phyloP scores from a whole-genome alignment of 2,329 filamentous ascomycete genomes.

The Helotiales sp. region DNA sequence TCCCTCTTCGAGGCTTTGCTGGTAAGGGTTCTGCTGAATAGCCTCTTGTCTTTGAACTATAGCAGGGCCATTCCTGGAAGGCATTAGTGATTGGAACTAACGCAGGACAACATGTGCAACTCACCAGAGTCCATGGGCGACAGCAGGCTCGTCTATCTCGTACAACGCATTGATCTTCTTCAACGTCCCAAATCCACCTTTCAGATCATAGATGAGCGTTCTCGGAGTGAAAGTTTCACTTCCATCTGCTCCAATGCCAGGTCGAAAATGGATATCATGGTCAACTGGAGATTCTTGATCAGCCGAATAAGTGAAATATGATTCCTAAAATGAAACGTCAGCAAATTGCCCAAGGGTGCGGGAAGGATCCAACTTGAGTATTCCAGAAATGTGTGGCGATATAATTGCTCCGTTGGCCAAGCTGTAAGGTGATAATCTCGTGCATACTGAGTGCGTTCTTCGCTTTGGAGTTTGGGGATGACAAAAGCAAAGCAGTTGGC shows the following conservation, averaged over 20 bases:
- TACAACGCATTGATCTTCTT: constrained; percentile 88
- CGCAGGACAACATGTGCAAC: constrained; percentile 6
- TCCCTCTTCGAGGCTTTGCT: constrained; percentile 75
- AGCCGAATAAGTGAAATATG: constrained; percentile 87
- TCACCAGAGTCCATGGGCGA: constrained; percentile 40
- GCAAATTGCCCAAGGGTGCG: not conserved
- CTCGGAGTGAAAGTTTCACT: constrained; percentile 90
- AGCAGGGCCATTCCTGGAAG: constrained; percentile 61
- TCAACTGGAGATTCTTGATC: constrained; percentile 68
- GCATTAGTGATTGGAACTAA: constrained; percentile 4
- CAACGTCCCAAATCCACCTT: constrained; percentile 87
- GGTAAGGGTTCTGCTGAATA: constrained; percentile 74
- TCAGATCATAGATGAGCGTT: constrained; percentile 91
- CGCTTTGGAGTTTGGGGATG: not conserved
- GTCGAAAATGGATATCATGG: constrained; percentile 86
- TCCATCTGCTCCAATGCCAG: constrained; percentile 79
- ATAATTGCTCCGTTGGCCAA: constrained; percentile 92
- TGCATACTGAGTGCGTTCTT: constrained; percentile 62
- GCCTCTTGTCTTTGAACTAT: constrained; percentile 67
- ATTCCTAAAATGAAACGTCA: constrained; percentile 64
- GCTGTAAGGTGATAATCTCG: constrained; percentile 91
- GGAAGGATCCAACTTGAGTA: constrained; percentile 60
- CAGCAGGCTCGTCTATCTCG: constrained; percentile 37
- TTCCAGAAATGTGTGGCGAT: constrained; percentile 98
- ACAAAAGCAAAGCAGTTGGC: not conserved